These are phyloP conservation scores for Zymoseptoria pseudotritici DNA, from an alignment of 2,329 filamentous ascomycete genomes.

Conservation along the genomic window DNA sequence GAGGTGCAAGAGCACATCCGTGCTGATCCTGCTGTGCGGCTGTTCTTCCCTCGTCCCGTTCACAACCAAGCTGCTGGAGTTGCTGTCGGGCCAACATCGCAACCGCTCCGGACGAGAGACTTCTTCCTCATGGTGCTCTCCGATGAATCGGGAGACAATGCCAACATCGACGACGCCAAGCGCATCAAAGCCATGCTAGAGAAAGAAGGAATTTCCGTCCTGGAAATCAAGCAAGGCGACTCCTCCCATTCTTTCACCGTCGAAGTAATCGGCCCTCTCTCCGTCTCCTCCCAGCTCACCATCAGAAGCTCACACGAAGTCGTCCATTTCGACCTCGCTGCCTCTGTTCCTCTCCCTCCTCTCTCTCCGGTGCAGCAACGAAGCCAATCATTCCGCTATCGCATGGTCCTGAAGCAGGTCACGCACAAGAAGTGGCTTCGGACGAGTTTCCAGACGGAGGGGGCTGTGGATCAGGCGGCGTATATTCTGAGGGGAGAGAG, in stretches of 20 bases:
- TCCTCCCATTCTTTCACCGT: neutral
- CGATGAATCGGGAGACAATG: neutral
- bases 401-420: too few relatives aligned
- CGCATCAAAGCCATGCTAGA: neutral
- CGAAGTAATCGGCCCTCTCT: neutral
- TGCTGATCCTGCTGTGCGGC: neutral
- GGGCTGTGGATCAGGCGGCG: too few relatives aligned
- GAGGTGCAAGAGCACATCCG: too few relatives aligned
- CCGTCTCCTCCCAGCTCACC: too few relatives aligned
- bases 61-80: neutral
- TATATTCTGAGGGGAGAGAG: too few relatives aligned
- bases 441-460: too few relatives aligned
- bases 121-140: neutral
- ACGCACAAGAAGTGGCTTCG: too few relatives aligned
- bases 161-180: neutral
- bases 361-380: too few relatives aligned
- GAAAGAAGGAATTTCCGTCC: neutral
- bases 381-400: too few relatives aligned
- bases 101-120: neutral
- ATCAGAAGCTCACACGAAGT: neutral
- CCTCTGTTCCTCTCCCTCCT: neutral
- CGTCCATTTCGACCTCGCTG: neutral
- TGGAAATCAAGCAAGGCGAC: neutral
- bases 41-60: neutral
- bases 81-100: neutral